These are phyloP conservation scores for Thinopyrum elongatum DNA, from an alignment of 176 grass and related monocot species.

Conservation along the genomic window DNA sequence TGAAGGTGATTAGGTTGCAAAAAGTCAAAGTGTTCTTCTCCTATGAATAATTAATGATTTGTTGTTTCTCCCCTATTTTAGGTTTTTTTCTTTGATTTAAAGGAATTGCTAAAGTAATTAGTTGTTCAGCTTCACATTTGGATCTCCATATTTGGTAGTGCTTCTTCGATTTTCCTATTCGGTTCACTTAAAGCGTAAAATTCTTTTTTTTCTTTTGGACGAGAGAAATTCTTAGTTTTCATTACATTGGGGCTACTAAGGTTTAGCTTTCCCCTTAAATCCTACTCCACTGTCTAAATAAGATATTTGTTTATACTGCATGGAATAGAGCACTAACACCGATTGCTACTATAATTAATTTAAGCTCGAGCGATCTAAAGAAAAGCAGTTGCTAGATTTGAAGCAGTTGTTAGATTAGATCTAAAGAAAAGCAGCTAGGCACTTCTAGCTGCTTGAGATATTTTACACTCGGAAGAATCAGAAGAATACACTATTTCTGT, in stretches of 20 bases:
- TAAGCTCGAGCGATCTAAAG: not conserved
- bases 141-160: not conserved
- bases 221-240: not conserved
- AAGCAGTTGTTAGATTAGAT: not conserved
- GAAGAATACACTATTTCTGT: not conserved
- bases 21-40: not conserved
- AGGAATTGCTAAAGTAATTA: not conserved
- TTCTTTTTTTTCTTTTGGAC: not conserved
- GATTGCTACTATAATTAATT: slow-evolving; percentile 15
- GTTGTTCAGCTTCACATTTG: not conserved
- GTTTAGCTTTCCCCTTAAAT: not conserved
- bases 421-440: not conserved
- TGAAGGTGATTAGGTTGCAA: not conserved
- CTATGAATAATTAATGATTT: not conserved
- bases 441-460: slow-evolving; percentile 24
- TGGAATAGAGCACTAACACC: not conserved
- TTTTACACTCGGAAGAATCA: not conserved
- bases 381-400: slow-evolving; percentile 5
- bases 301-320: not conserved
- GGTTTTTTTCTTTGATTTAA: too few species aligned
- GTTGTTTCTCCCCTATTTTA: not conserved
- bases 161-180: not conserved
- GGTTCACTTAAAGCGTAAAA: not conserved
- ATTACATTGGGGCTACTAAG: not conserved
- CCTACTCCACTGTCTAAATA: not conserved